A percentile compares a stretch with the other conserved stretches of the same genome.
phyloP scores from a whole-genome alignment of 2,329 filamentous ascomycete species.

The Blumeria hordei region DNA sequence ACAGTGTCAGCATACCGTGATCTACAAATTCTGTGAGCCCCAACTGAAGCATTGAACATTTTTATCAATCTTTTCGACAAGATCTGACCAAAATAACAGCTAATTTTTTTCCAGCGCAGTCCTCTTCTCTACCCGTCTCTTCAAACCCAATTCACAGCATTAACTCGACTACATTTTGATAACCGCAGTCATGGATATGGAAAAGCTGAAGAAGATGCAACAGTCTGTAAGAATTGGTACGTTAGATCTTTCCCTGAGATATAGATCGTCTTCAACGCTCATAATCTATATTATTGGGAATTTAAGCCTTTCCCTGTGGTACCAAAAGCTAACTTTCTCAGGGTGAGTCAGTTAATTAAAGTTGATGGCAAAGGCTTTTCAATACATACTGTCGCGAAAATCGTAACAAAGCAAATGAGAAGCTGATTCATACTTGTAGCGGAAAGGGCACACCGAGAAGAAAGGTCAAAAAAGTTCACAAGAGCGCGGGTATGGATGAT shows the following conservation, averaged over 20 bases:
- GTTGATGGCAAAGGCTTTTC: not conserved
- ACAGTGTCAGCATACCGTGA: no score
- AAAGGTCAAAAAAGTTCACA: conserved; percentile 96
- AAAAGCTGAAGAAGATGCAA: conserved; percentile 42
- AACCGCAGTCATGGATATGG: conserved; percentile 34
- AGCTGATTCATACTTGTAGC: conserved; percentile 18
- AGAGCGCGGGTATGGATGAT: conserved; percentile 82
- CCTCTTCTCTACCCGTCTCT: no score
- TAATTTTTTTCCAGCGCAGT: no score
- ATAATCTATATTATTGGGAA: no score
- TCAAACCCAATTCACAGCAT: no score
- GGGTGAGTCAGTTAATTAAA: not conserved
- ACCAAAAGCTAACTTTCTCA: not conserved
- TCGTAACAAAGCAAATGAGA: not conserved
- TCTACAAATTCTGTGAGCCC: no score
- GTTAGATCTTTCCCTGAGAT: conserved; percentile 1
- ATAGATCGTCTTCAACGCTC: not conserved
- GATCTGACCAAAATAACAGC: no score
- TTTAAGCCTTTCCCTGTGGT: no score
- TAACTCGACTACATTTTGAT: conserved; percentile 8
- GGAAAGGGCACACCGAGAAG: conserved; percentile 96
- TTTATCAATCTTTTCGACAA: no score
- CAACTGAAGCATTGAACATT: no score
- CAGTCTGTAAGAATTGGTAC: conserved; percentile 28
- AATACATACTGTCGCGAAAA: not conserved